Base-by-base conservation (phyloP, 805 yeast genomes). In the Blastobotrys americana region DNA sequence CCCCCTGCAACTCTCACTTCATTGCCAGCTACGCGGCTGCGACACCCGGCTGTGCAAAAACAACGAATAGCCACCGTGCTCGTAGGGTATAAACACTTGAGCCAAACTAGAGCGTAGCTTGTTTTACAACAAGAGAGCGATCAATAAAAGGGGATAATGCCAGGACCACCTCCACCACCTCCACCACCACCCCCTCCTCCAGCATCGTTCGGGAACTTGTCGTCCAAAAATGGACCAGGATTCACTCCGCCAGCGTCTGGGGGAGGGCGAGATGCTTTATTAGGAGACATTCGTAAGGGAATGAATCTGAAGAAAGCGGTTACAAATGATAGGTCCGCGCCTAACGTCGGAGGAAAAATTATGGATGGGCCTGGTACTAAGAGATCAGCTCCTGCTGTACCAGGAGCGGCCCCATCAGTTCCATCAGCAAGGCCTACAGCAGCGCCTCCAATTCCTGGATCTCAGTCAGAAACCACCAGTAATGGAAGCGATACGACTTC, bases 211-310 rank as follows among this genome's bases (percentile, higher is more conserved):
- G 63, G 62, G 9, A 47, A 44, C 25, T 39, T 52, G 19, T 58
- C 63, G n/a, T 53, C 56, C 18, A 44, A 40, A 25, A 39, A 39
- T 19, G 43, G 39, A 40, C 43, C 22, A 13, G 38, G 36, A 1
- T 37, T 46, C 13, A 37, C 37, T n/a, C 55, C 70, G 25, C 49
- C 58, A 8, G 41, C 56, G 9, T 49, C 51, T 45, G 60, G 47
- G 56, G 68, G 40, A 43, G 64, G 60, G 53, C 51, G 60, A 31
- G 61, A 59, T 40, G 74, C 73, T 4, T 57, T 90, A 42, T 69
- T 90, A 20, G 86, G 93, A 23, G 95, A 85, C 60, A 90, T 90
- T 52, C 76, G 87, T 56, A 83, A 84, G 50, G 90, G 89, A 18
- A 65, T 59, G 42, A 62, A 55, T 38, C 68, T 82, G 45, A 81